Percentiles rank a stretch among this genome's conserved stretches.
phyloP scores from a whole-genome alignment of 495 filamentous ascomycete genomes.

The Diplogelasinospora grovesii region DNA sequence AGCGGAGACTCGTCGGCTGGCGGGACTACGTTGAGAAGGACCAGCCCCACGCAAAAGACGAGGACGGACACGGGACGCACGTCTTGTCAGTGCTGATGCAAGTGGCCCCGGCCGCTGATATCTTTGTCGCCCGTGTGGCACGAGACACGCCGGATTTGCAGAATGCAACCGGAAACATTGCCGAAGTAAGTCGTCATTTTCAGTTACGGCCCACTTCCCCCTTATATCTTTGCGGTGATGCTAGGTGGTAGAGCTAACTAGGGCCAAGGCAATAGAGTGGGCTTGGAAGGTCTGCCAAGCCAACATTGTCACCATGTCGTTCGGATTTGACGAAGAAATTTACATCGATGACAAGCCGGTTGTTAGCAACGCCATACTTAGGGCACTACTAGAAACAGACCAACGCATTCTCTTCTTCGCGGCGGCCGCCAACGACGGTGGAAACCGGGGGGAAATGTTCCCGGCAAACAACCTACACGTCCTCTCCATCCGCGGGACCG shows the following conservation, averaged over 20 bases:
- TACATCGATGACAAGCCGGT: not conserved
- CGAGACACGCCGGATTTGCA: not conserved
- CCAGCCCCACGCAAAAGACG: not conserved
- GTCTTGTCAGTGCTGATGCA: conserved; percentile 5
- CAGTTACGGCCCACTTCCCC: too few relatives aligned
- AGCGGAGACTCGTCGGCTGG: not conserved
- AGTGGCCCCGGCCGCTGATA: conserved; percentile 1
- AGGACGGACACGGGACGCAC: conserved; percentile 4
- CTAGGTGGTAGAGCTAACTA: not conserved
- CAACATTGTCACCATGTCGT: conserved; percentile 7
- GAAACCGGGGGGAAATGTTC: conserved; percentile 3
- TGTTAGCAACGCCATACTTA: conserved; percentile 1
- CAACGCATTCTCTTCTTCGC: conserved; percentile 5
- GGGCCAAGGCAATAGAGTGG: not conserved
- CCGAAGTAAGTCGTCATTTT: too few relatives aligned
- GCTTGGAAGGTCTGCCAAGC: not conserved
- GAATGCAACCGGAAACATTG: not conserved
- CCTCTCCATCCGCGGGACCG: conserved; percentile 2
- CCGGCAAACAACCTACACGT: conserved; percentile 2
- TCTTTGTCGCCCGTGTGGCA: not conserved
- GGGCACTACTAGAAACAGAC: not conserved
- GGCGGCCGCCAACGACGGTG: conserved; percentile 1
- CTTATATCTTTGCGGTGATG: not conserved
- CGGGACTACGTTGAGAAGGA: not conserved
- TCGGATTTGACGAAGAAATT: conserved; percentile 2